These are phyloP conservation scores for Neostapfia colusana DNA, from an alignment of 176 grass and related monocot species.

Conservation along the genomic window DNA sequence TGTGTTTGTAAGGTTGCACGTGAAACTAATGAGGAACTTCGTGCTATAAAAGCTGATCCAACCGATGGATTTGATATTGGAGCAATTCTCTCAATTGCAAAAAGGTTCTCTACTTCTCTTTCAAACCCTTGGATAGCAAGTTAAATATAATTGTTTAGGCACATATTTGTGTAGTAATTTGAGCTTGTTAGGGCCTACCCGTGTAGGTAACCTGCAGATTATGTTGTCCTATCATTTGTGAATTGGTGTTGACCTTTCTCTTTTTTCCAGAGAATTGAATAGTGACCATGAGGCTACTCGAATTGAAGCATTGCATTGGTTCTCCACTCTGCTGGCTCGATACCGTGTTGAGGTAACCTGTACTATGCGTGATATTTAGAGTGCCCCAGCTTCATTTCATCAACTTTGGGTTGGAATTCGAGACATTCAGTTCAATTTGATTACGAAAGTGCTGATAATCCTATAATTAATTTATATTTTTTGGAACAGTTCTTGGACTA, in stretches of 20 bases:
- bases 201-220: slow-evolving; percentile 11
- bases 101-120: slow-evolving; percentile 79
- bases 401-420: slow-evolving; percentile 8
- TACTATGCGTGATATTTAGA: slow-evolving; percentile 12
- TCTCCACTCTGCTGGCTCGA: slow-evolving; percentile 65
- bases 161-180: background rate
- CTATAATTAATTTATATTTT: slow-evolving; percentile 37
- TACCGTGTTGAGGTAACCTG: slow-evolving; percentile 69
- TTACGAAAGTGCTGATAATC: background rate
- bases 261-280: slow-evolving; percentile 78
- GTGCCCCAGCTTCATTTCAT: slow-evolving; percentile 22
- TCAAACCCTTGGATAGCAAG: slow-evolving; percentile 3
- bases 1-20: slow-evolving; percentile 87
- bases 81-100: slow-evolving; percentile 77
- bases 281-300: slow-evolving; percentile 88
- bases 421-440: slow-evolving; percentile 19
- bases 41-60: slow-evolving; percentile 85
- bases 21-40: slow-evolving; percentile 98
- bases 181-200: background rate
- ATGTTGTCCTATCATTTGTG: background rate
- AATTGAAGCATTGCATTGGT: slow-evolving; percentile 93
- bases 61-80: slow-evolving; percentile 90
- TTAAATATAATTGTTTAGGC: slow-evolving; percentile 4
- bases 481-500: slow-evolving; percentile 85
- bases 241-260: slow-evolving; percentile 1